Evolutionary conservation across 2,329 filamentous ascomycete species (phyloP).

Genomic region (Domatiomyces globalis): DNA sequence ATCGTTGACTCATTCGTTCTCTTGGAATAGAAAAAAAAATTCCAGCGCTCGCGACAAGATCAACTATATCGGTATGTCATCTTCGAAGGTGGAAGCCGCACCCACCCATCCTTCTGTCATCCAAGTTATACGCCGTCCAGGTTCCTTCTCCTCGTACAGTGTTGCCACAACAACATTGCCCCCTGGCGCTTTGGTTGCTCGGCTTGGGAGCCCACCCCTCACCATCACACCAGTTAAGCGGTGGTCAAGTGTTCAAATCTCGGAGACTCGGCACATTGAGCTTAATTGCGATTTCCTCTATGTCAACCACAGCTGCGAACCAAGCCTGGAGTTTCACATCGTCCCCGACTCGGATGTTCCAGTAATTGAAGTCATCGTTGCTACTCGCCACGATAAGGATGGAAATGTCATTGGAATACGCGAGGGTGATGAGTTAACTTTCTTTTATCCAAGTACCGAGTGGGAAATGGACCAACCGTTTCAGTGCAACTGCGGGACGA

Average conservation of each 20-base stretch:
- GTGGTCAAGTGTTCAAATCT: constrained; percentile 33
- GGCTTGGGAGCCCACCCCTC: constrained; percentile 7
- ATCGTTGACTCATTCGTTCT: neutral
- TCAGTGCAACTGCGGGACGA: constrained; percentile 30
- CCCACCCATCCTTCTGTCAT: constrained; percentile 10
- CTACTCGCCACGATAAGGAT: constrained; percentile 4
- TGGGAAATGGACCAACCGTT: constrained; percentile 37
- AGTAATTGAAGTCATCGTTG: constrained; percentile 23
- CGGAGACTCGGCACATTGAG: constrained; percentile 38
- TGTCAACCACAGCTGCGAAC: constrained; percentile 43
- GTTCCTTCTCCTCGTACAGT: constrained; percentile 7
- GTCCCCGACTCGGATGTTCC: constrained; percentile 22
- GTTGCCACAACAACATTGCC: constrained; percentile 2
- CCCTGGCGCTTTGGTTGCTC: constrained; percentile 9
- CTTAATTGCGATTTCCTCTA: constrained; percentile 43
- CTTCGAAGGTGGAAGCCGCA: neutral
- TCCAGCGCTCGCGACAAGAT: neutral
- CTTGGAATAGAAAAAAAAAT: neutral
- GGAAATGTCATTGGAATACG: constrained; percentile 21
- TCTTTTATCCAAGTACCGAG: constrained; percentile 38
- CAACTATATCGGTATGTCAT: neutral
- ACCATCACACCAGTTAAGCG: constrained; percentile 8
- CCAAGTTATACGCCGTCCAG: constrained; percentile 7
- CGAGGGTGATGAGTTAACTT: constrained; percentile 31
- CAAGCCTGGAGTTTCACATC: constrained; percentile 42